Evolutionary conservation across 495 filamentous ascomycete species (phyloP).

Genomic region (Mytilinidion resinicola): DNA sequence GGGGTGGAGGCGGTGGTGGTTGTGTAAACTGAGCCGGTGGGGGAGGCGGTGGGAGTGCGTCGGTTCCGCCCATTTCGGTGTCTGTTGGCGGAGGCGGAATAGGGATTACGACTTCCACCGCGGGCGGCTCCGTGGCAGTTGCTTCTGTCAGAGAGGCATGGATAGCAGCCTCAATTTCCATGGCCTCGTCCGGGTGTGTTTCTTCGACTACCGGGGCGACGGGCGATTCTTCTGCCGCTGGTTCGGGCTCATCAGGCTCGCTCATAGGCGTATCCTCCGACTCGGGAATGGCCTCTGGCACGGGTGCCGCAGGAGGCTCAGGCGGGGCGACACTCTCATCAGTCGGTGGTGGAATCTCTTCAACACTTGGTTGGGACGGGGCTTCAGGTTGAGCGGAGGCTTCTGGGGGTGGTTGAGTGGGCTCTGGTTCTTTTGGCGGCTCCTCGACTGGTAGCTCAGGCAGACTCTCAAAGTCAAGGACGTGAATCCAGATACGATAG

Average conservation of each 20-base stretch:
- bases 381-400: background rate
- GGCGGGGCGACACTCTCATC: background rate
- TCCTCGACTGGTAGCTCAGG: conserved; percentile 20
- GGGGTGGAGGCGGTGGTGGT: conserved; percentile 8
- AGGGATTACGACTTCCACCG: conserved; percentile 16
- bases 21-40: conserved; percentile 4
- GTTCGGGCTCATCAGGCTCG: conserved; percentile 21
- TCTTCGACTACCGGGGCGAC: background rate
- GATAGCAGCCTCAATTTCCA: background rate
- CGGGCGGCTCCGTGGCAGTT: conserved; percentile 11
- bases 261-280: conserved; percentile 30
- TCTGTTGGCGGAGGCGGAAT: conserved; percentile 3
- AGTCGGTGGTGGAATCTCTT: background rate
- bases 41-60: conserved; percentile 11
- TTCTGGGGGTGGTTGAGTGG: background rate
- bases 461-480: conserved; percentile 20
- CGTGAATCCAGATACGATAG: conserved; percentile 26
- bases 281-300: conserved; percentile 5
- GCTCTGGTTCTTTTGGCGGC: conserved; percentile 3
- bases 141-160: no score
- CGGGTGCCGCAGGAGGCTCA: conserved; percentile 2
- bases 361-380: background rate
- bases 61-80: conserved; percentile 26
- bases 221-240: background rate
- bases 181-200: background rate